phyloP scores from a whole-genome alignment of 1,284 basidiomycete genomes.

The Xerocomus minutiporus region DNA sequence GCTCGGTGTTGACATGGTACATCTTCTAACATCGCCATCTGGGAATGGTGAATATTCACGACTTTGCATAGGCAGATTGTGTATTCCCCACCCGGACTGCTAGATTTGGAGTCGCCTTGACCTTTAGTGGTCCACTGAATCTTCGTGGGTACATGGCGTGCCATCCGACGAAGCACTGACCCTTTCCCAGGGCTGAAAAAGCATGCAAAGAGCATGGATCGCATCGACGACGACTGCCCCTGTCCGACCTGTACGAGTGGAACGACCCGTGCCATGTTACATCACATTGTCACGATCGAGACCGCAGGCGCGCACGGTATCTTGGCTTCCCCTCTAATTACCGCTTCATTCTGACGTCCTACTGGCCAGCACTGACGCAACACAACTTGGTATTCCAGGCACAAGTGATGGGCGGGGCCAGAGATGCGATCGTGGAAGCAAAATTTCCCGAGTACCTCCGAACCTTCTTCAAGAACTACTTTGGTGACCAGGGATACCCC shows the following conservation, averaged over 20 bases:
- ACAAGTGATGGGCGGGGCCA: constrained; percentile 71
- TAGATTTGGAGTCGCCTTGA: constrained; percentile 81
- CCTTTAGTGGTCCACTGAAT: constrained; percentile 73
- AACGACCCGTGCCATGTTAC: constrained; percentile 64
- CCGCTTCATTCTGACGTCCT: constrained; percentile 20
- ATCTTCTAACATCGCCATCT: constrained; percentile 11
- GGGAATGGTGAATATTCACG: neutral
- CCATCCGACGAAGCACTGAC: constrained; percentile 4
- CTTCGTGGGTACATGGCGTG: constrained; percentile 48
- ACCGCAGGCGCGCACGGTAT: constrained; percentile 77
- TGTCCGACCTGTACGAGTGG: constrained; percentile 72
- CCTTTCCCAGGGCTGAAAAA: constrained; percentile 53
- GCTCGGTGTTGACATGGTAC: constrained; percentile 83
- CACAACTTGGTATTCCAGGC: constrained; percentile 83
- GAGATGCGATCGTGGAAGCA: constrained; percentile 72
- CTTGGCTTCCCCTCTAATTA: constrained; percentile 21
- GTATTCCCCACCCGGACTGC: constrained; percentile 87
- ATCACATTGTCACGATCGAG: constrained; percentile 70
- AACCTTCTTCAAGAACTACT: constrained; percentile 70
- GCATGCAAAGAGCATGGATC: constrained; percentile 60
- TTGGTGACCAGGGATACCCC: constrained; percentile 65
- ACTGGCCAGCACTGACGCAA: constrained; percentile 58
- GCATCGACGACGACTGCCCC: constrained; percentile 71
- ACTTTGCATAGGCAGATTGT: constrained; percentile 66
- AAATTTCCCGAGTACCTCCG: constrained; percentile 72